Evolutionary conservation across 495 filamentous ascomycete genomes (phyloP).

Genomic region (Pseudoneurospora amorphoporcata): DNA sequence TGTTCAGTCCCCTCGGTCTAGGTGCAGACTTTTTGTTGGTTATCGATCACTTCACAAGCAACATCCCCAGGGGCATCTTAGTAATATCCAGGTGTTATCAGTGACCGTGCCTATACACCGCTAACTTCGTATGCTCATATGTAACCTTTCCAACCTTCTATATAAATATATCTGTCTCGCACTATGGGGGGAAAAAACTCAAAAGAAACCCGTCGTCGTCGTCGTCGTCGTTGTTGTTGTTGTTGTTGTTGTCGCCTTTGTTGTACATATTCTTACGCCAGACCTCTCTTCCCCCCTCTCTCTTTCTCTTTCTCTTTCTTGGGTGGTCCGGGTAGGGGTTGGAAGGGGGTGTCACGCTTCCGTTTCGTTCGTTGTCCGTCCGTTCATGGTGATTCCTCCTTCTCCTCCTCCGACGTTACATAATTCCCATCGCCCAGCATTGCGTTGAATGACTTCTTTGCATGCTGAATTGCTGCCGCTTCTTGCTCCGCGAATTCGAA

Average conservation of each 20-base stretch:
- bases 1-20: not conserved
- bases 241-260: not conserved
- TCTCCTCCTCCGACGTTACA: no score
- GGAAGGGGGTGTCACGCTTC: not conserved
- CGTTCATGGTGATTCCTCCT: not conserved
- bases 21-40: not conserved
- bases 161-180: not conserved
- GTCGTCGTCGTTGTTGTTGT: not conserved
- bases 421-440: no score
- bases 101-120: not conserved
- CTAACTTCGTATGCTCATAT: not conserved
- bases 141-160: not conserved
- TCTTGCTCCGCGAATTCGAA: no score
- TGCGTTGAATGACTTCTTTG: no score
- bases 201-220: not conserved
- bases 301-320: not conserved
- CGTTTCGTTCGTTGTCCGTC: not conserved
- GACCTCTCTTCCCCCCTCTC: not conserved
- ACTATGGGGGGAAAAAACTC: not conserved
- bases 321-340: not conserved
- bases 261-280: not conserved
- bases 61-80: not conserved
- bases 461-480: no score
- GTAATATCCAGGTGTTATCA: not conserved
- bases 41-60: not conserved